Evolutionary conservation across 2,329 filamentous ascomycete genomes (phyloP).

Genomic region (Ophiosphaerella herpotricha): DNA sequence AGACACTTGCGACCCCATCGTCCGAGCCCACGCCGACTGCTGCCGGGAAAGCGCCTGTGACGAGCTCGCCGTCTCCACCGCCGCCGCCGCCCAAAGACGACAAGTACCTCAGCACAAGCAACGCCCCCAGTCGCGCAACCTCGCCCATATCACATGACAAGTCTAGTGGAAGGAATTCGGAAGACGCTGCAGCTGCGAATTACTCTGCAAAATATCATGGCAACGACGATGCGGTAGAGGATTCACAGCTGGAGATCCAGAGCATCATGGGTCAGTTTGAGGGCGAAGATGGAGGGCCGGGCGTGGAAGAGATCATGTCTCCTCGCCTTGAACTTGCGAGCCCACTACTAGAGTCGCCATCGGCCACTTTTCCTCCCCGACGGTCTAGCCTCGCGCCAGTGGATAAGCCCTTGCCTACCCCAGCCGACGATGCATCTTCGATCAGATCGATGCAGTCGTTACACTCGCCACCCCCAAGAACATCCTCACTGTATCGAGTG

Average conservation of each 20-base stretch:
- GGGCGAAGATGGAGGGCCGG: constrained; percentile 71
- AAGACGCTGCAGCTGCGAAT: constrained; percentile 38
- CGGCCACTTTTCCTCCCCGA: constrained; percentile 73
- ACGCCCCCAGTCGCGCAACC: constrained; percentile 49
- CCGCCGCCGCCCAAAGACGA: constrained; percentile 58
- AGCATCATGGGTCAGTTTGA: constrained; percentile 98
- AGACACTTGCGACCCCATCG: constrained; percentile 20
- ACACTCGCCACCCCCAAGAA: constrained; percentile 40
- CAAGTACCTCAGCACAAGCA: constrained; percentile 51
- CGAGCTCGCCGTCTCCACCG: constrained; percentile 50
- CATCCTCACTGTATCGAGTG: constrained; percentile 41
- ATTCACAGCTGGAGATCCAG: constrained; percentile 84
- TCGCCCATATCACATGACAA: constrained; percentile 41
- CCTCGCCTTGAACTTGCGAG: constrained; percentile 82
- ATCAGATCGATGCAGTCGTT: constrained; percentile 24
- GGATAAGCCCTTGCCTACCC: constrained; percentile 48
- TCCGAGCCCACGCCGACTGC: constrained; percentile 17
- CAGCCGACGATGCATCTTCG: constrained; percentile 26
- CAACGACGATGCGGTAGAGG: constrained; percentile 51
- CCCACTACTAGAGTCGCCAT: constrained; percentile 69
- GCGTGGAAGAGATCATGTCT: constrained; percentile 87
- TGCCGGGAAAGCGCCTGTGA: constrained; percentile 35
- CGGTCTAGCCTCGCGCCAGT: constrained; percentile 84
- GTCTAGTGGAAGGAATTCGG: constrained; percentile 47
- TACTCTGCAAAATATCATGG: constrained; percentile 57